A percentile compares a stretch with the other conserved stretches of the same genome.
Evolutionary conservation across 306 rosid species (phyloP).

Genomic region (Calophaca sinica): DNA sequence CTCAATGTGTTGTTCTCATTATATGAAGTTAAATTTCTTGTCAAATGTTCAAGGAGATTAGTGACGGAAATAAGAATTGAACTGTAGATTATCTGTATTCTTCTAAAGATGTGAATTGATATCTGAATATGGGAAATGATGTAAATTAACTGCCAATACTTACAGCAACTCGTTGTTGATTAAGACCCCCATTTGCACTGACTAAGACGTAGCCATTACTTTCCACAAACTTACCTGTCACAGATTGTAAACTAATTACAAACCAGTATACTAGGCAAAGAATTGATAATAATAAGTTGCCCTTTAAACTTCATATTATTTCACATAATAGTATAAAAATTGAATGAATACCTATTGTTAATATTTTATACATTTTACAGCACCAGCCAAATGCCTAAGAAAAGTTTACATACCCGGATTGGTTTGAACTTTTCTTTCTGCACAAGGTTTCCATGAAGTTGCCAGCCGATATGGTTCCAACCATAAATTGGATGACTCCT

Average conservation of each 20-base stretch:
- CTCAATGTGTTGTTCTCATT: too few relatives aligned
- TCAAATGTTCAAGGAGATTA: too few relatives aligned
- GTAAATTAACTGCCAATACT: slow-evolving; percentile 48
- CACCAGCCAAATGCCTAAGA: background rate
- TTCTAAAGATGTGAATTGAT: background rate
- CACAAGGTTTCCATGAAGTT: slow-evolving; percentile 85
- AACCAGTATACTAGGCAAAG: background rate
- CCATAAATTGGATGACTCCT: slow-evolving; percentile 73
- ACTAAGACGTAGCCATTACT: slow-evolving; percentile 84
- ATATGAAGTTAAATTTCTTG: too few relatives aligned
- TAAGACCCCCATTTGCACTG: slow-evolving; percentile 98
- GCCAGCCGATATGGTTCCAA: slow-evolving; percentile 64
- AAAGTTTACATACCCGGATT: slow-evolving; percentile 55
- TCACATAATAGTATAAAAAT: background rate
- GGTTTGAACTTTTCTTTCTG: slow-evolving; percentile 58
- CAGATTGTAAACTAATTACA: slow-evolving; percentile 41
- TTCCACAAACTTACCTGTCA: slow-evolving; percentile 59
- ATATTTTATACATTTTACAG: slow-evolving; percentile 13
- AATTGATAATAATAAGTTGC: background rate
- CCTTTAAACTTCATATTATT: slow-evolving; percentile 2
- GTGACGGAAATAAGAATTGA: background rate
- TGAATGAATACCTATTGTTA: slow-evolving; percentile 7
- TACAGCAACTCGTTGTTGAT: slow-evolving; percentile 98
- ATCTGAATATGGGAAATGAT: slow-evolving; percentile 26
- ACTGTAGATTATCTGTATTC: slow-evolving; percentile 3